Base-by-base conservation (phyloP, 2,329 filamentous ascomycete species). In the Phialophora macrospora region DNA sequence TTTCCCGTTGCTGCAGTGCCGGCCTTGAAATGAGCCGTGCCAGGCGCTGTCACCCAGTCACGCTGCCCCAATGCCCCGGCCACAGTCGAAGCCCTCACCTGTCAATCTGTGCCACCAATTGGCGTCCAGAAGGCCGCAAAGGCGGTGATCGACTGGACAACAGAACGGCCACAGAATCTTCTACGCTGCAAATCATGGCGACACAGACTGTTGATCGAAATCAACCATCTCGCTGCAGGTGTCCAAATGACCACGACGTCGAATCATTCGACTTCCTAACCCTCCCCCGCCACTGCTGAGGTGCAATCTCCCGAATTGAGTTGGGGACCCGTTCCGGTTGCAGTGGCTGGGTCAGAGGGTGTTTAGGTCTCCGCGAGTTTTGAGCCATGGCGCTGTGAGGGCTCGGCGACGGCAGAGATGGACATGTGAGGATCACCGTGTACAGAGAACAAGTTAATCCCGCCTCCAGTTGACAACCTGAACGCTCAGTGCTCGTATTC, bases 231-330 rank as follows among this genome's bases (percentile, higher is more conserved):
- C 24, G 17, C 22, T 12, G 24, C 7, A 11, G 48, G 48, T 51
- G 48, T 51, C 48, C 26, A 26, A 14, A 24, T 14, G 48, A 26
- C 24, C 12, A 24, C 26, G 52, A 55, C 8, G 28, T 34, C 52
- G 28, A 55, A 32, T 55, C 14, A 55, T 55, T 24, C 28, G n/a
- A 7, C 52, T 34, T 28, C 28, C 12, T n/a, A 49, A 24, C 46
- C 46, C 11, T n/a, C 20, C 17, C 46, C 46, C 22, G 22, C 51
- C 22, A 30, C 38, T 11, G 64, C 52, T 44, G 28, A 32, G 41
- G 49, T 63, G 65, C 62, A 68, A 68, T 68, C 60, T 68, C 65
- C 62, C 65, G 34, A 58, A 61, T 62, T 62, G 65, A 65, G 62
- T 48, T 32, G 49, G 55, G 55, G 28, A 30, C 28, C 46, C 52